Evolutionary conservation across 306 rosid genomes (phyloP), one percentile per base, ranked within the genome.

Genomic region (Begonia masoniana): DNA sequence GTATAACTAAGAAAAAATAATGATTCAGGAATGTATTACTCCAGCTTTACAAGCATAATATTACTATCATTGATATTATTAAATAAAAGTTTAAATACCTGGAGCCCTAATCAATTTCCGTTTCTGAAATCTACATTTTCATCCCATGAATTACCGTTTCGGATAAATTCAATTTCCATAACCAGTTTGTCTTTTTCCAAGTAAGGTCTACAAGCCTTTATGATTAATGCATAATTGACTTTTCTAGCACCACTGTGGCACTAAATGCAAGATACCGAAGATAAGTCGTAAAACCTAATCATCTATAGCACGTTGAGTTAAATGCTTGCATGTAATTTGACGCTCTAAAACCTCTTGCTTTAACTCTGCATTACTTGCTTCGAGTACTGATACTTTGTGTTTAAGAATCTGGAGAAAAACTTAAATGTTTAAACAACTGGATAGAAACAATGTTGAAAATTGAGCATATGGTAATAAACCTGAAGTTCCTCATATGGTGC

Each of bases 101-200:
- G n/a, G n/a, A n/a, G n/a, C n/a, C n/a, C n/a, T n/a, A n/a, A n/a
- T n/a, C n/a, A n/a, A n/a, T n/a, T n/a, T n/a, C n/a, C n/a, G n/a
- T n/a, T n/a, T n/a, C n/a, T n/a, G n/a, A n/a, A n/a, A n/a, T n/a
- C n/a, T n/a, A n/a, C n/a, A n/a, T n/a, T 75, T 76, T 83, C 95
- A 58, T 92, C 93, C 94, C 88, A 92, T 42, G 99, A 70, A 77
- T 79, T 86, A 36, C 99, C 99, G 48, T 80, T 81, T 56, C 96
- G 72, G 54, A 62, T 72, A 13, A 77, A 71, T 74, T 92, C 95
- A 50, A 92, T 81, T 77, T 74, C 72, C 86, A 86, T 62, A 56
- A 72, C 54, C 60, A 86, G 66, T 51, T 79, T 79, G 62, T 79
- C 99, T 55, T 81, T 92, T 68, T 92, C 99, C 64, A 47, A 52